Base-by-base conservation (phyloP, 257 asterid species). In the Agastache rugosa region DNA sequence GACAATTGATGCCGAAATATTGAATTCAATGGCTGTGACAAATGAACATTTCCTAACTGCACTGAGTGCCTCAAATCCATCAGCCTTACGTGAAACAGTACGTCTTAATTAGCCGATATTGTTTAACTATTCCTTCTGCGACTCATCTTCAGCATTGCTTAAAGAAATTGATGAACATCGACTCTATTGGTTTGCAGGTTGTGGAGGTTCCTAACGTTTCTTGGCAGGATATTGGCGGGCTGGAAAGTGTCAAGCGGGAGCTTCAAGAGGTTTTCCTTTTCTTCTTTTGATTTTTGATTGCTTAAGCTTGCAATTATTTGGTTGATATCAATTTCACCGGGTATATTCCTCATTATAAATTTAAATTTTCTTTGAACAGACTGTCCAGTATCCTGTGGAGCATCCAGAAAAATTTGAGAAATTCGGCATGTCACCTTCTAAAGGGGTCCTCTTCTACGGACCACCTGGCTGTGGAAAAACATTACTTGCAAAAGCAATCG, bases 381-480 rank as follows among this genome's bases (percentile, higher is more conserved):
- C 81, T n/a, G 87, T 83, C 12, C 85, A 83, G 61, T 83, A 83
- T 50, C 87, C 84, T 15, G 87, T 83, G 56, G 87, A 83, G 79
- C 84, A 83, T 79, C 87, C 84, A 0, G 87, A 83, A 78, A 83
- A 83, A 67, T 82, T 82, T 42, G 86, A 82, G 53, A 82, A 82
- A 67, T 82, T 82, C n/a, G 87, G 87, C 37, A 83, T 83, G 85
- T 83, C 87, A 11, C 85, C 87, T 23, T 83, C 85, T 11, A 83
- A 83, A 53, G 89, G 89, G 41, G 85, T 85, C 75, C 83, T 85
- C 61, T 81, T 85, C 44, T 79, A 83, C 11, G 85, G 89, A 6
- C 87, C 89, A 15, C 87, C 89, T 0, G 87, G 89, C 10, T 85
- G 89, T 23, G 87, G 89, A 23, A 85, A 85, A 81, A 85, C 87